Base-by-base conservation (phyloP, 306 rosid genomes). In the Lathyrus tuberosus region DNA sequence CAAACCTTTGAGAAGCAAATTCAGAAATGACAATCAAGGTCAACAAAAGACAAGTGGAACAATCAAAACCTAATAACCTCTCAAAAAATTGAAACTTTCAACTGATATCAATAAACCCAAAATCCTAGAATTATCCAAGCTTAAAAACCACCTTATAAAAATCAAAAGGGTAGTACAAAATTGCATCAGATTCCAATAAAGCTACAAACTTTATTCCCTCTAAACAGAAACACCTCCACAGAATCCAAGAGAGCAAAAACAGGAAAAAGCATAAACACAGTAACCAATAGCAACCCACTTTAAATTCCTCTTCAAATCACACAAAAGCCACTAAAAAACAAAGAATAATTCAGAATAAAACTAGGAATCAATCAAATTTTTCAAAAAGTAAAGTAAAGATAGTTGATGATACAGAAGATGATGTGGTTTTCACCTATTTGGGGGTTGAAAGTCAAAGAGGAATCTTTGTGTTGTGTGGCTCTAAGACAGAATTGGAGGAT, bases 161-260 rank as follows among this genome's bases (percentile, higher is more conserved):
- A 58, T 63, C 37, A 64, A 59, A 52, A 1, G 82, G 74, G 74
- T 72, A 41, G 76, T 44, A 62, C 49, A 61, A 71, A 74, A 69
- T 52, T 65, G 65, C 70, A 69, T 64, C 88, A 84, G 71, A 86
- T 62, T 81, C 86, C 88, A 79, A 88, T 82, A 88, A 88, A 83
- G 83, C 73, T 18, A 60, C 71, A 61, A 65, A 78, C 87, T 83
- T 82, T 85, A 65, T 26, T 18, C 66, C 43, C 18, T 43, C 38
- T 30, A 7, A 20, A 33, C 59, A 44, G 60, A 24, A 24, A 24
- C 26, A 24, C 26, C 26, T 24, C 26, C 26, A 24, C 26, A 24
- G 26, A 24, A 24, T 24, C 26, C 26, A 24, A 24, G 26, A 22
- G 24, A 78, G 84, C 15, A 65, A 80, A 85, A 87, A 80, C 81